Base-by-base conservation (phyloP, 1,284 basidiomycete species). In the Sporisorium exsertum region DNA sequence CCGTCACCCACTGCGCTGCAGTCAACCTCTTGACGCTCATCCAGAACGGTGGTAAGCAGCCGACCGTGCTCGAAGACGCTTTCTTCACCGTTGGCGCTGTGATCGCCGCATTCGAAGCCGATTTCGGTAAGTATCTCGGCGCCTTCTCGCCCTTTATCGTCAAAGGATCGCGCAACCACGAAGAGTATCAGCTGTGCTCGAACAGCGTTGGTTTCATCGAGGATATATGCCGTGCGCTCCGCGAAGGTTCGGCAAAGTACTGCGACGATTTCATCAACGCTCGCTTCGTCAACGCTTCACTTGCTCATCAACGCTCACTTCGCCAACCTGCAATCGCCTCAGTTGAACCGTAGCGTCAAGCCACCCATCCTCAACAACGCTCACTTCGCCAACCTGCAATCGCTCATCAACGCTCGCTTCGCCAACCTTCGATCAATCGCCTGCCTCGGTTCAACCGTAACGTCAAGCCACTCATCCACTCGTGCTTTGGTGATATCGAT, bases 171-270 rank as follows among this genome's bases (percentile, higher is more conserved):
- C 92, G 92, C 82, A 91, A 94, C 0, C 92, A 95, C 86, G 96
- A 98, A 86, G 97, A 99, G 86, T 93, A 94, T 60, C 94, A 97
- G 85, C 89, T 99, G 24, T 97, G 94, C 88, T 94, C 92, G 37
- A 94, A 97, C 69, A 94, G 94, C 32, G 93, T 99, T 58, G 97
- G 96, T 71, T 91, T 97, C 77, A 94, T 97, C 68, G 94, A 95
- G 40, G 96, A 99, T 82, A 91, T 99, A 64, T 94, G 95, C 47
- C 93, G 95, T 72, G 94, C 95, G 3, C 89, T 99, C 20, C 92
- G 93, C 60, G 93, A 94, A 72, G 89, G 91, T 81, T 91, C 92
- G 63, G 89, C 89, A 3, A 91, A 92, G 80, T 97, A 95, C 86
- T 91, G 93, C 47, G 89, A 91, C 78, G 89, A 91, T 9, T 95